phyloP scores from a whole-genome alignment of 1,284 basidiomycete genomes.

The Cerrena zonata region DNA sequence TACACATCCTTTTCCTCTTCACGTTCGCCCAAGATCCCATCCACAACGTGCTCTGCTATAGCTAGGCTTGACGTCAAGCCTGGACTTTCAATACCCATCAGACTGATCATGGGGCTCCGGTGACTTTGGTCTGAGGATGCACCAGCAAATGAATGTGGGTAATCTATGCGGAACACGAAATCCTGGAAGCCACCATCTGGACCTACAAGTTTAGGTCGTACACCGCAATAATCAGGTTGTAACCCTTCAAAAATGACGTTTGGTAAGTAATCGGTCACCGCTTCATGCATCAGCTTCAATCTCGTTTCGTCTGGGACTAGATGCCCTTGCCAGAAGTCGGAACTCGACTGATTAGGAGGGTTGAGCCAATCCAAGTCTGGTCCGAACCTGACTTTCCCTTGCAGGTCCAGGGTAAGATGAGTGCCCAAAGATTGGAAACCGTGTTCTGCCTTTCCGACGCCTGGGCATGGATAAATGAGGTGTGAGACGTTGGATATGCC shows the following conservation, averaged over 20 bases:
- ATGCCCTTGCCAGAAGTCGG: conserved; percentile 74
- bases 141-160: conserved; percentile 28
- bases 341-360: conserved; percentile 41
- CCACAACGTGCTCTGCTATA: conserved; percentile 67
- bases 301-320: conserved; percentile 65
- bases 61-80: conserved; percentile 71
- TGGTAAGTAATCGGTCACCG: conserved; percentile 73
- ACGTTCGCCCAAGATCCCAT: conserved; percentile 41
- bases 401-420: conserved; percentile 84
- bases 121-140: conserved; percentile 9
- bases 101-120: conserved; percentile 58
- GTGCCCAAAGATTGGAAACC: conserved; percentile 81
- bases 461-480: conserved; percentile 87
- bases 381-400: conserved; percentile 86
- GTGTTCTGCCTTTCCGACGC: conserved; percentile 45
- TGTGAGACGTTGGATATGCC: conserved; percentile 63
- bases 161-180: conserved; percentile 65
- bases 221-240: conserved; percentile 84
- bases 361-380: conserved; percentile 89
- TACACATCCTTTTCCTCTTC: conserved; percentile 15
- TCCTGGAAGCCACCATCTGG: conserved; percentile 80
- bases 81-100: conserved; percentile 76
- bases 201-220: conserved; percentile 82
- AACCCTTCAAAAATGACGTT: conserved; percentile 60
- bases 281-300: conserved; percentile 59